Evolutionary conservation across 768 basidiomycete genomes (phyloP).

Genomic region (Goffeauzyma gilvescens): DNA sequence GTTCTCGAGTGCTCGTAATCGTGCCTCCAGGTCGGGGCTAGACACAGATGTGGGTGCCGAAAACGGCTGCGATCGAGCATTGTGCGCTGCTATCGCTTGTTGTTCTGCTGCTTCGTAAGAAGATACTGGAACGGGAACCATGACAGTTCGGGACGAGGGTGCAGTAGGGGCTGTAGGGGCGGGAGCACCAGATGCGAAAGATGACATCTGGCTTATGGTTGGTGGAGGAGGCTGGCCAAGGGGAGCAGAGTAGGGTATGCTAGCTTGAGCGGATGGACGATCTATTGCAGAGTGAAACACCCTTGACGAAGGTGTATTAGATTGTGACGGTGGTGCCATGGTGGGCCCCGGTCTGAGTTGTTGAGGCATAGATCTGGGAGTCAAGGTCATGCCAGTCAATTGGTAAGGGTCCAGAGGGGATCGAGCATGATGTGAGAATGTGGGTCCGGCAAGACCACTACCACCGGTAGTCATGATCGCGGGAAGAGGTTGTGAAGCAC

Average conservation of each 20-base stretch:
- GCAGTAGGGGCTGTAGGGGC: not conserved
- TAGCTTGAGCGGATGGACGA: no score
- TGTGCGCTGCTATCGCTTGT: no score
- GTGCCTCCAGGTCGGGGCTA: not conserved
- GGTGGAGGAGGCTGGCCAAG: not conserved
- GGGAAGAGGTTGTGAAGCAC: conserved; percentile 10
- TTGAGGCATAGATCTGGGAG: not conserved
- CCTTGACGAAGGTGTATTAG: no score
- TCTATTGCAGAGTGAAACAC: no score
- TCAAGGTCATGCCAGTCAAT: not conserved
- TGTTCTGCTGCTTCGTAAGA: no score
- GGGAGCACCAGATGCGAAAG: not conserved
- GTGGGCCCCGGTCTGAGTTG: not conserved
- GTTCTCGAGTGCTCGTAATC: conserved; percentile 5
- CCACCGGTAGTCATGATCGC: conserved; percentile 6
- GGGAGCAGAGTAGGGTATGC: no score
- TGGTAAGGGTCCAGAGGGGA: conserved; percentile 7
- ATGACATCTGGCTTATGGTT: not conserved
- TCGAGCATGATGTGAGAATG: not conserved
- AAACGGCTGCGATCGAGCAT: not conserved
- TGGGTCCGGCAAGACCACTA: no score
- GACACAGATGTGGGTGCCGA: not conserved
- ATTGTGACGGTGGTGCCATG: not conserved
- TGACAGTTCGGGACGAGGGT: not conserved
- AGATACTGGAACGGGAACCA: no score